These are phyloP conservation scores for Diplogelasinospora grovesii DNA, from an alignment of 495 filamentous ascomycete genomes.

Conservation along the genomic window DNA sequence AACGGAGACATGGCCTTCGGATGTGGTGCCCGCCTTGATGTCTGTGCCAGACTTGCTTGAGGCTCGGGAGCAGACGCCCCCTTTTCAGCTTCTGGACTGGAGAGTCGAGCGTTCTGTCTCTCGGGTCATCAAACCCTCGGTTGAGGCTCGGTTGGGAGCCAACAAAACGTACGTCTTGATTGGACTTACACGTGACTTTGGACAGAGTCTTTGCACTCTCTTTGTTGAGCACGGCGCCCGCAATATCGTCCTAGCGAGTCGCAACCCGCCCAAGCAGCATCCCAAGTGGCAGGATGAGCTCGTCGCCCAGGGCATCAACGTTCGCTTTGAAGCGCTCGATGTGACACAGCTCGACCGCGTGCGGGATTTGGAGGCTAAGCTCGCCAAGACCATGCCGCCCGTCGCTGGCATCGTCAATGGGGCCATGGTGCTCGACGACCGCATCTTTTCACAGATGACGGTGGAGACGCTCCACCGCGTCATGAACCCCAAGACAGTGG, in stretches of 20 bases:
- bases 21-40: background rate
- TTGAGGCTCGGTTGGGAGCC: constrained; percentile 17
- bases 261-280: constrained; percentile 34
- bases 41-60: constrained; percentile 21
- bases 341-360: constrained; percentile 27
- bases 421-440: constrained; percentile 49
- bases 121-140: constrained; percentile 12
- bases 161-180: constrained; percentile 52
- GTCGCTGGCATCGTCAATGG: constrained; percentile 47
- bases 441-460: constrained; percentile 41
- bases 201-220: constrained; percentile 51
- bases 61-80: background rate
- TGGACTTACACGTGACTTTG: constrained; percentile 52
- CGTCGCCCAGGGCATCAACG: constrained; percentile 18
- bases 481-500: constrained; percentile 38
- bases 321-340: constrained; percentile 31
- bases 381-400: constrained; percentile 23
- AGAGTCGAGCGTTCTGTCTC: constrained; percentile 21
- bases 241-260: constrained; percentile 50
- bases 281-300: constrained; percentile 39
- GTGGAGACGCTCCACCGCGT: constrained; percentile 31
- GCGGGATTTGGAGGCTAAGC: constrained; percentile 18
- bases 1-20: background rate
- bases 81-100: constrained; percentile 35
- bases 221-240: constrained; percentile 49